A percentile compares a stretch with the other conserved stretches of the same genome.
Evolutionary conservation across 306 rosid species (phyloP).

Genomic region (Begonia loranthoides): DNA sequence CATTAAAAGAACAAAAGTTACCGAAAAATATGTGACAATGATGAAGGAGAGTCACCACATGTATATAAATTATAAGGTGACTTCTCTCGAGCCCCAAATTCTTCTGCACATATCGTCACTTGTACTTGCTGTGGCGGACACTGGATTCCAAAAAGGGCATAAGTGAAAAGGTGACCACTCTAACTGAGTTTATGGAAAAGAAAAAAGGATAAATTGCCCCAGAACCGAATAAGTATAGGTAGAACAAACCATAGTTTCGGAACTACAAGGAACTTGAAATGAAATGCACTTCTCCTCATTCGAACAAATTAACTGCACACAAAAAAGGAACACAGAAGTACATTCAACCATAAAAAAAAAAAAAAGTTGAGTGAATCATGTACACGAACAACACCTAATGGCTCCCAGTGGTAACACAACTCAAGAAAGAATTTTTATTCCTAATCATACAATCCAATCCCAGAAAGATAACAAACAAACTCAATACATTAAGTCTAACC

Average conservation of each 20-base stretch:
- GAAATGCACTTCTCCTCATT: slow-evolving; percentile 40
- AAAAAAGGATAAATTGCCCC: background rate
- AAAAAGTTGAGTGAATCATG: background rate
- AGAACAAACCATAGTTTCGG: slow-evolving; percentile 42
- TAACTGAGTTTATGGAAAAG: slow-evolving; percentile 8
- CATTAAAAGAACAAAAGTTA: slow-evolving; percentile 19
- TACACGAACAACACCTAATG: background rate
- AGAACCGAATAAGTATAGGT: slow-evolving; percentile 9
- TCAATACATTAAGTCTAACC: slow-evolving; percentile 27
- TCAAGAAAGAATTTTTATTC: no score
- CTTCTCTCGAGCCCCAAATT: slow-evolving; percentile 47
- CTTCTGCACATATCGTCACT: slow-evolving; percentile 49
- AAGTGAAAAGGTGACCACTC: background rate
- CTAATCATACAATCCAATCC: no score
- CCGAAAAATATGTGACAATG: slow-evolving; percentile 40
- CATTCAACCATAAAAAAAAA: background rate
- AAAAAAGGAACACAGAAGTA: slow-evolving; percentile 7
- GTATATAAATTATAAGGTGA: slow-evolving; percentile 23
- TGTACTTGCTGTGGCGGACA: slow-evolving; percentile 29
- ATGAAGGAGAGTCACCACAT: slow-evolving; percentile 30
- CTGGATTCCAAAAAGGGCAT: slow-evolving; percentile 23
- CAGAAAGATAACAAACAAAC: background rate
- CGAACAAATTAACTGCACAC: slow-evolving; percentile 41
- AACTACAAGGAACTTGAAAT: slow-evolving; percentile 31
- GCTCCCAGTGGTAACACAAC: no score